phyloP scores from a whole-genome alignment of 768 basidiomycete species.

The Roridomyces roridus region DNA sequence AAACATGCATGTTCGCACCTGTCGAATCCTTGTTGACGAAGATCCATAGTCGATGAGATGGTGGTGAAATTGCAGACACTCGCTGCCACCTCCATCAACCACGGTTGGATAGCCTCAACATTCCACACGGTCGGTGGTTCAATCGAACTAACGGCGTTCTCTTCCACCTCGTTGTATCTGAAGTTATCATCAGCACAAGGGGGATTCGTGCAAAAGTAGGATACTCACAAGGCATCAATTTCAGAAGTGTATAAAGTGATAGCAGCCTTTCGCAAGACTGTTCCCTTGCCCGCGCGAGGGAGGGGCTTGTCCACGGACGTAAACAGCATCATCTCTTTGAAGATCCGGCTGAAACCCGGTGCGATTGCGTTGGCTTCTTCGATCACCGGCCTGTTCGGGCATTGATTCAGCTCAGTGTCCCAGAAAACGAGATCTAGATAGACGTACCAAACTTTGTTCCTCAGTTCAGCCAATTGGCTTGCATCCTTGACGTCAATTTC shows the following conservation, averaged over 20 bases:
- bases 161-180: constrained; percentile 36
- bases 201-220: no score
- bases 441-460: constrained; percentile 40
- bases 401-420: background rate
- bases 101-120: constrained; percentile 25
- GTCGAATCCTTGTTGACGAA: constrained; percentile 43
- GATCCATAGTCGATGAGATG: constrained; percentile 17
- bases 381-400: constrained; percentile 37
- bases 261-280: constrained; percentile 31
- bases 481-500: constrained; percentile 33
- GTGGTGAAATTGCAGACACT: constrained; percentile 15
- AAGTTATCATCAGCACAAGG: no score
- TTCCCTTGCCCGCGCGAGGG: background rate
- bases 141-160: constrained; percentile 25
- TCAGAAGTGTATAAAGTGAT: constrained; percentile 44
- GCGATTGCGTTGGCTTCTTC: constrained; percentile 48
- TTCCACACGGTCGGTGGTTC: constrained; percentile 25
- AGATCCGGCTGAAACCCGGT: constrained; percentile 48
- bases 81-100: constrained; percentile 31
- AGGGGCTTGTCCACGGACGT: background rate
- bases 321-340: constrained; percentile 46
- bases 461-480: constrained; percentile 17
- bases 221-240: constrained; percentile 44
- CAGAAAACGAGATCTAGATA: no score
- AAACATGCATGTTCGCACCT: constrained; percentile 31